phyloP scores from a whole-genome alignment of 2,329 filamentous ascomycete species.

The Fonsecaea monophora region DNA sequence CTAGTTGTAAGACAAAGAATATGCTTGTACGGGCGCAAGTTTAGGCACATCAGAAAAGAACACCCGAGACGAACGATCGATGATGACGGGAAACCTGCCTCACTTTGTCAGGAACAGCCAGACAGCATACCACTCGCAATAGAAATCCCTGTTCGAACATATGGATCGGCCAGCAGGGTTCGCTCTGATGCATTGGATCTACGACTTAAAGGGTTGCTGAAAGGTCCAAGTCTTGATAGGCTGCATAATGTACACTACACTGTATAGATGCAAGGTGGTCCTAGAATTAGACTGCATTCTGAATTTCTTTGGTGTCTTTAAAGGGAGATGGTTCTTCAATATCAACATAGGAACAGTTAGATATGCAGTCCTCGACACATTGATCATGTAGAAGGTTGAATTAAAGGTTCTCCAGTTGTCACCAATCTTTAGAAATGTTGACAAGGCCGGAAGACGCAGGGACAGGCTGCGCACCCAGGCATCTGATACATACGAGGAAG shows the following conservation, averaged over 20 bases:
- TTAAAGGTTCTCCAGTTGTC: too few relatives aligned
- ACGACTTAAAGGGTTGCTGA: background rate
- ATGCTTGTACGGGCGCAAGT: background rate
- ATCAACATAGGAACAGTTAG: background rate
- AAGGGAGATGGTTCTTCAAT: background rate
- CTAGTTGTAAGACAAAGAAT: slow-evolving; percentile 13
- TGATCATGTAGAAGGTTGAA: background rate
- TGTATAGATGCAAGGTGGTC: background rate
- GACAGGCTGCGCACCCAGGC: too few relatives aligned
- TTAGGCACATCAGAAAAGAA: background rate
- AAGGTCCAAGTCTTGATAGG: background rate
- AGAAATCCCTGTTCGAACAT: background rate
- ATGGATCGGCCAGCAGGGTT: background rate
- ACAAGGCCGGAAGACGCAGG: too few relatives aligned
- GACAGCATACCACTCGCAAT: background rate
- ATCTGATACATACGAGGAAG: too few relatives aligned
- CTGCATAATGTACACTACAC: background rate
- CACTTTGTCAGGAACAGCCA: background rate
- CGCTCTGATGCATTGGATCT: background rate
- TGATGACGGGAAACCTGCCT: background rate
- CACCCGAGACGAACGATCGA: background rate
- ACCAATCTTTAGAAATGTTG: too few relatives aligned
- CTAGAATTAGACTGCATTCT: background rate
- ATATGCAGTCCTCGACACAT: too few relatives aligned
- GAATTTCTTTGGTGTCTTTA: background rate